phyloP scores from a whole-genome alignment of 768 basidiomycete genomes.

The Boletus rubescentipes region DNA sequence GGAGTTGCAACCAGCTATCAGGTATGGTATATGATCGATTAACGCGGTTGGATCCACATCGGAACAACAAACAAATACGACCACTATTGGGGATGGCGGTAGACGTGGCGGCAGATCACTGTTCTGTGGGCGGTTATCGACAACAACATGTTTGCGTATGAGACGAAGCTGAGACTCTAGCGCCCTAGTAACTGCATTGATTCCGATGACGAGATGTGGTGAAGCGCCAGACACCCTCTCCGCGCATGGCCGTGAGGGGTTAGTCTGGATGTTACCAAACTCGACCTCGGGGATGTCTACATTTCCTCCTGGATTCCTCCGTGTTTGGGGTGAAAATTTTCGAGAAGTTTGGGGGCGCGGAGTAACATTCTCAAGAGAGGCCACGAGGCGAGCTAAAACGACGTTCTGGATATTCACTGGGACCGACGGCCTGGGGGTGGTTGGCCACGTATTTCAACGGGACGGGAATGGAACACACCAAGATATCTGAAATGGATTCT shows the following conservation, averaged over 20 bases:
- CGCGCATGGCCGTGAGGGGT: not conserved
- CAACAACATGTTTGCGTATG: conserved; percentile 20
- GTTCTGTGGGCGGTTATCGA: not conserved
- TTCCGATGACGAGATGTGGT: conserved; percentile 58
- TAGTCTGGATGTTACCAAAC: not conserved
- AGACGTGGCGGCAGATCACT: not conserved
- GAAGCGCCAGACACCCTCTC: not conserved
- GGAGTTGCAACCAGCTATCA: conserved; percentile 77
- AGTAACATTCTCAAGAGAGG: conserved; percentile 50
- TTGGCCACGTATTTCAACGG: not conserved
- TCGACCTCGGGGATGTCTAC: conserved; percentile 28
- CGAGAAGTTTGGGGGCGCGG: conserved; percentile 31
- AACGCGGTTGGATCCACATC: conserved; percentile 74
- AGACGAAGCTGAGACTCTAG: conserved; percentile 58
- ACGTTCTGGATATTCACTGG: conserved; percentile 62
- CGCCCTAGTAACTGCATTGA: conserved; percentile 75
- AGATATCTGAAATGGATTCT: conserved; percentile 66
- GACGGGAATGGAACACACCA: conserved; percentile 48
- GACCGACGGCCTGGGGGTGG: conserved; percentile 54
- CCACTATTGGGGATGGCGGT: conserved; percentile 19
- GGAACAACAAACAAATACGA: conserved; percentile 69
- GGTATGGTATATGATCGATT: conserved; percentile 71
- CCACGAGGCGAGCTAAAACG: conserved; percentile 50
- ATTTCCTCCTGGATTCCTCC: conserved; percentile 9
- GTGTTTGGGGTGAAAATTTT: conserved; percentile 2